Conservation (phyloP, 2,329 filamentous ascomycete species). For the Cercospora zeae-maydis region DNA sequence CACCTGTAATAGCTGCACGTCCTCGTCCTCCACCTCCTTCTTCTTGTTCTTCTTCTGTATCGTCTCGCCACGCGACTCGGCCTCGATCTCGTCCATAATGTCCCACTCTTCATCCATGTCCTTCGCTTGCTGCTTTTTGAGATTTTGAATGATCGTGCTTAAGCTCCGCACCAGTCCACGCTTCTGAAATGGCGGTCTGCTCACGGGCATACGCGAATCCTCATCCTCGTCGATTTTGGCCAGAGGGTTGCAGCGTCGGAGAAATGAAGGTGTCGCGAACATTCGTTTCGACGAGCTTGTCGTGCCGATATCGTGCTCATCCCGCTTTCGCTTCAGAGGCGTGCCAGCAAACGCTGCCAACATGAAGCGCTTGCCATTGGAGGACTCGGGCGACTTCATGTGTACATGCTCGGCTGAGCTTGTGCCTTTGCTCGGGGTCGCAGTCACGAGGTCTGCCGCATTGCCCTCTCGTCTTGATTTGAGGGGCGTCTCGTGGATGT, state of each 20-base stretch:
- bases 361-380: slow-evolving; percentile 56
- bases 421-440: slow-evolving; percentile 40
- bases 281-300: slow-evolving; percentile 32
- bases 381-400: slow-evolving; percentile 49
- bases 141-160: slow-evolving; percentile 68
- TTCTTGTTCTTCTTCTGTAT: slow-evolving; percentile 24
- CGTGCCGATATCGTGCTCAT: slow-evolving; percentile 36
- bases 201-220: slow-evolving; percentile 24
- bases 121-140: slow-evolving; percentile 68
- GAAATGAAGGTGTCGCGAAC: slow-evolving; percentile 68
- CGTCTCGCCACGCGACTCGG: slow-evolving; percentile 32
- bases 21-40: too few species aligned
- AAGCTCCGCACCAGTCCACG: slow-evolving; percentile 60
- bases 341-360: slow-evolving; percentile 61
- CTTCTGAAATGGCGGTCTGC: slow-evolving; percentile 41
- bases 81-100: slow-evolving; percentile 67
- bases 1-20: slow-evolving; percentile 40
- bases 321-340: slow-evolving; percentile 53
- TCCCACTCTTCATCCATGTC: slow-evolving; percentile 70
- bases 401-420: slow-evolving; percentile 18
- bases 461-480: slow-evolving; percentile 5
- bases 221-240: slow-evolving; percentile 58
- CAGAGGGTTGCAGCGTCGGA: slow-evolving; percentile 52
- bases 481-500: slow-evolving; percentile 20
- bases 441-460: slow-evolving; percentile 34